Evolutionary conservation across 2,329 filamentous ascomycete species (phyloP).

Genomic region (Colletotrichum salicis): DNA sequence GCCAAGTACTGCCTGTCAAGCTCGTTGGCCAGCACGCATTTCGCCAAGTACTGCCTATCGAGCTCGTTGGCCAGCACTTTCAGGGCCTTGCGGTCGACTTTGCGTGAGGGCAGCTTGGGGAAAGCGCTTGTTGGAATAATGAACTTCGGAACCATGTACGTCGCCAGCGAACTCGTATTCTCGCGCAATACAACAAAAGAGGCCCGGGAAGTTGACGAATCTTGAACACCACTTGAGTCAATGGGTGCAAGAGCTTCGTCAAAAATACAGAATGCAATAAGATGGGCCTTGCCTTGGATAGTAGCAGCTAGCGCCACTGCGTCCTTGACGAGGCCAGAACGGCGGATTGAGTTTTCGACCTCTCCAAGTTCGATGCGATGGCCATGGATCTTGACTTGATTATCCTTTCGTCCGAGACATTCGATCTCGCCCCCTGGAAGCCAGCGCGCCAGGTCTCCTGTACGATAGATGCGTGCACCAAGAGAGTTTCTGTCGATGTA

Average conservation of each 20-base stretch:
- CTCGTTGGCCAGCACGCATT: background rate
- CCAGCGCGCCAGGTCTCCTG: constrained; percentile 36
- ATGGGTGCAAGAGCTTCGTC: background rate
- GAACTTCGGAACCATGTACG: constrained; percentile 43
- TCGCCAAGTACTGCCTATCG: background rate
- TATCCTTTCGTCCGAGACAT: constrained; percentile 37
- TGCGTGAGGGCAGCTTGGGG: constrained; percentile 41
- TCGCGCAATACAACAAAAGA: constrained; percentile 18
- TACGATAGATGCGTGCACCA: constrained; percentile 34
- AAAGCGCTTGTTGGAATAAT: constrained; percentile 39
- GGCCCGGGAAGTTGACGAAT: background rate
- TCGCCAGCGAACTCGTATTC: constrained; percentile 34
- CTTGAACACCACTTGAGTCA: background rate
- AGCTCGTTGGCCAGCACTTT: background rate
- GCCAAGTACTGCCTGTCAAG: background rate
- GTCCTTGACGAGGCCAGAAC: constrained; percentile 7
- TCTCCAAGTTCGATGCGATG: constrained; percentile 38
- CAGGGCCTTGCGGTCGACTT: constrained; percentile 42
- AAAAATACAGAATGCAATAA: constrained; percentile 5
- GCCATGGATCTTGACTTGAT: constrained; percentile 38
- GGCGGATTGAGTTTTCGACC: constrained; percentile 36
- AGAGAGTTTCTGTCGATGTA: constrained; percentile 21
- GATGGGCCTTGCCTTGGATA: background rate
- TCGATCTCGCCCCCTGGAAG: constrained; percentile 36
- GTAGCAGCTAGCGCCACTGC: background rate